These are phyloP conservation scores for Acanthamoeba divionensis DNA, from an alignment of 208 protist genomes.

Conservation along the genomic window DNA sequence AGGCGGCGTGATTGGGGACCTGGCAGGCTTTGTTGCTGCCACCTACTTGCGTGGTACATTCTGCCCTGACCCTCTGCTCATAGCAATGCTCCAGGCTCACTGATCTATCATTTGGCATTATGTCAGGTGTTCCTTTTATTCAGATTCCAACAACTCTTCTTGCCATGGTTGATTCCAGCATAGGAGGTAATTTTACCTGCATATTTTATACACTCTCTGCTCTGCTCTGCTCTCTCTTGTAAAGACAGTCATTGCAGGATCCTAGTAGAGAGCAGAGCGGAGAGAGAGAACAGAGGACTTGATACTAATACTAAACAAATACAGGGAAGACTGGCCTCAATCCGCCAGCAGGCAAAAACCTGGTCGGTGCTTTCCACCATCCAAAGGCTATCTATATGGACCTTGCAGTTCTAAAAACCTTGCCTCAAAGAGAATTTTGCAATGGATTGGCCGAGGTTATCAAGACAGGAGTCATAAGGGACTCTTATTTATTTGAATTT, in stretches of 20 bases:
- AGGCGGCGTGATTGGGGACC: slow-evolving; percentile 83
- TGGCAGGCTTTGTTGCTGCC: slow-evolving; percentile 81
- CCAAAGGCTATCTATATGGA: slow-evolving; percentile 77
- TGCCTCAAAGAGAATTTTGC: slow-evolving; percentile 74
- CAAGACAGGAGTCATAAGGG: slow-evolving; percentile 65
- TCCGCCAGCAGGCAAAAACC: slow-evolving; percentile 82
- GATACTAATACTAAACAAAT: too few relatives aligned
- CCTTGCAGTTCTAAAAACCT: slow-evolving; percentile 64
- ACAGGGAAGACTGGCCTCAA: slow-evolving; percentile 81
- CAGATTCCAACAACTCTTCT: slow-evolving; percentile 83
- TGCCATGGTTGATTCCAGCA: slow-evolving; percentile 83
- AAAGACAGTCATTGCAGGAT: too few relatives aligned
- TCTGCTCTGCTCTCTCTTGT: too few relatives aligned
- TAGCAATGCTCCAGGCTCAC: neutral
- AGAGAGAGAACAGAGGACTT: neutral
- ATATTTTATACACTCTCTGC: neutral
- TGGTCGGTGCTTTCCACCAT: slow-evolving; percentile 87
- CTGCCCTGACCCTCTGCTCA: neutral
- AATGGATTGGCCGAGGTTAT: slow-evolving; percentile 81
- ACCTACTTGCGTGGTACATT: slow-evolving; percentile 80
- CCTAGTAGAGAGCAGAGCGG: too few relatives aligned
- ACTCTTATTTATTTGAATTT: slow-evolving; percentile 62
- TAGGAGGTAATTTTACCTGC: slow-evolving; percentile 71
- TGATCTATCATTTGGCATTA: neutral
- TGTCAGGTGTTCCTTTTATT: slow-evolving; percentile 62